Evolutionary conservation across 106 monocot genomes (phyloP), one percentile per base, ranked within the genome.

Genomic region (Dactylorhiza incarnata): DNA sequence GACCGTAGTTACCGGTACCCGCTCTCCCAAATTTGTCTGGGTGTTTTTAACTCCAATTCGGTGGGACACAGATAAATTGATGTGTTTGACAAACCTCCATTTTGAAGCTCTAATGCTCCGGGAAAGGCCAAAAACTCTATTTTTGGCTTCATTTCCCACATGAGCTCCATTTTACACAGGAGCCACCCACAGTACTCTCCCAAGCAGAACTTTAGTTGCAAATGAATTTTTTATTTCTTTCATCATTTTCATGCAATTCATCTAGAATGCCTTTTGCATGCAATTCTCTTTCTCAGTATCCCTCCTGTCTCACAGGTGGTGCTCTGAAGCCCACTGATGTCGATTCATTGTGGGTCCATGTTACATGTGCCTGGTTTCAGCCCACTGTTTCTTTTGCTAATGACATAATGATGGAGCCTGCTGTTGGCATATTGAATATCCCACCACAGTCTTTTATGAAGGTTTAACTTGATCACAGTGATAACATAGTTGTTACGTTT

Each of bases 281-380:
- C 19, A 59, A 6, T 12, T 22, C 12, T 22, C 58, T 59, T 9
- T 14, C 29, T 65, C 17, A 24, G 55, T 44, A 48, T 73, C 45
- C 10, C 23, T 9, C 26, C 25, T 73, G 25, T 72, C 25, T 67
- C 49, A 17, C 70, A 93, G 93, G 96, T 54, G 96, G 96, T 50
- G 96, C 96, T 68, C 37, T 96, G 82, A 96, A 96, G 84, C 96
- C 96, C 58, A 93, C 96, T 26, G 82, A 91, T 84, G 70, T 89
- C 70, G 93, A 91, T 82, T 75, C 66, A 24, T 71, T 93, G 56
- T 96, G 96, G 96, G 91, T 93, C 17, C 96, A 96, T 82, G 91
- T 96, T 51, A 93, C 96, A 71, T 96, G 96, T 86, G 96, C 96
- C 20, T 96, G 96, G 96, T 96, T 96, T 87, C 96, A 91, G 76